Base-by-base conservation (phyloP, 2,329 filamentous ascomycete species). In the Apiospora marii region DNA sequence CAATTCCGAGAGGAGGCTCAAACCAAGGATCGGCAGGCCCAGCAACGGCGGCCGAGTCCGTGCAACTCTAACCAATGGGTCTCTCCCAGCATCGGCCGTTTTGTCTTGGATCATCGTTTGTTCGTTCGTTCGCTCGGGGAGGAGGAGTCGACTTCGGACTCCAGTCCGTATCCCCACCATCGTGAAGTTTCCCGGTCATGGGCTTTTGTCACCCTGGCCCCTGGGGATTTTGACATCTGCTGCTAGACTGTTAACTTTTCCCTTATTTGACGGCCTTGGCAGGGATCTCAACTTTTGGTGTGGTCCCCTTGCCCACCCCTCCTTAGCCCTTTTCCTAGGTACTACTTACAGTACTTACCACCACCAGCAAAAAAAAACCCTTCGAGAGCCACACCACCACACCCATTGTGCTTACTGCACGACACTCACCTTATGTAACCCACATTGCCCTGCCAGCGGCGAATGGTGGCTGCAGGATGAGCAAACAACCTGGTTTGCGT, bases 101-200 rank as follows among this genome's bases (percentile, higher is more conserved):
- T 13, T 34, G 37, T 22, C n/a, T 64, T 16, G 34, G 58, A 41
- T 64, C 58, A 34, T 41, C 58, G 53, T 37, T 37, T 30, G 53
- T 61, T 58, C 27, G 19, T 30, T 41, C 58, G 53, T 37, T 37
- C 53, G 30, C 34, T 58, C 27, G 19, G 30, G 24, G 13, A 30
- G 16, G 44, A 22, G 46, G 46, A 53, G 27, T 34, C 51, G 6
- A 27, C 53, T n/a, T 41, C 58, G 58, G 58, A 41, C 58, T 12
- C 41, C 58, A 64, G 34, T 14, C 58, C 58, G 58, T 22, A 64
- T 64, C 58, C 58, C 58, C 58, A 64, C 34, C 58, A 64, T 64
- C 58, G 58, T 64, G 58, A 64, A 41, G 19, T 64, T 37, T 64
- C n/a, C 58, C 58, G 58, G 58, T 34, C 58, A 64, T 64, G 58